Evolutionary conservation across 2,329 filamentous ascomycete species (phyloP), one percentile per base, ranked within the genome.

Genomic region (Paraconiothyrium brasiliense): DNA sequence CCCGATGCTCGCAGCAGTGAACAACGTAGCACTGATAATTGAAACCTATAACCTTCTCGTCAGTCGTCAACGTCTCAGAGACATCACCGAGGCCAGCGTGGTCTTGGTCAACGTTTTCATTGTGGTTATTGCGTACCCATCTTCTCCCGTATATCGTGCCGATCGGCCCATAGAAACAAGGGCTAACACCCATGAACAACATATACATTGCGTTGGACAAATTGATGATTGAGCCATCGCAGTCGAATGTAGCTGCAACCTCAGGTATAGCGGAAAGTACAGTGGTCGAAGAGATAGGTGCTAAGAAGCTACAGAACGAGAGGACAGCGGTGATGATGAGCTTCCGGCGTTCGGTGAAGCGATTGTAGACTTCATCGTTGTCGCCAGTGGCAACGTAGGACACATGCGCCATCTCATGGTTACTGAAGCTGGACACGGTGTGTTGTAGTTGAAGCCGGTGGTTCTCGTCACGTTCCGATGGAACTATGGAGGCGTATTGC

Each of bases 151-250:
- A 84, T 1, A 81, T 79, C 47, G 79, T 80, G 4, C 78, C 91
- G 61, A 92, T 80, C 0, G 91, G 91, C 0, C 91, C 90, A 85
- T 90, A 94, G 57, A 93, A 85, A 10, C 89, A 84, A 1, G 90
- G 76, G 44, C 72, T 75, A 0, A 78, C 59, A 0, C 89, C 91
- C 90, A 93, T 94, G 68, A 90, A 88, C 4, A 89, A 76, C 81
- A 92, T 85, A 68, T 92, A 92, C n/a, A 90, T 78, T 0, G 91
- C 91, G 78, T 94, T 94, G 71, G 86, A 89, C 48, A 91, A 78
- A 72, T 92, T 92, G 74, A 94, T 88, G 59, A 93, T 85, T 10
- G 85, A 86, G 5, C 89, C 89, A 0, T 86, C 90, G 0, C 89
- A 92, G 43, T 81, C 66, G 73, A 86, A 92, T 8, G 86, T 88